Evolutionary conservation across 2,329 filamentous ascomycete species (phyloP).

Genomic region (Xylariaceae sp.): DNA sequence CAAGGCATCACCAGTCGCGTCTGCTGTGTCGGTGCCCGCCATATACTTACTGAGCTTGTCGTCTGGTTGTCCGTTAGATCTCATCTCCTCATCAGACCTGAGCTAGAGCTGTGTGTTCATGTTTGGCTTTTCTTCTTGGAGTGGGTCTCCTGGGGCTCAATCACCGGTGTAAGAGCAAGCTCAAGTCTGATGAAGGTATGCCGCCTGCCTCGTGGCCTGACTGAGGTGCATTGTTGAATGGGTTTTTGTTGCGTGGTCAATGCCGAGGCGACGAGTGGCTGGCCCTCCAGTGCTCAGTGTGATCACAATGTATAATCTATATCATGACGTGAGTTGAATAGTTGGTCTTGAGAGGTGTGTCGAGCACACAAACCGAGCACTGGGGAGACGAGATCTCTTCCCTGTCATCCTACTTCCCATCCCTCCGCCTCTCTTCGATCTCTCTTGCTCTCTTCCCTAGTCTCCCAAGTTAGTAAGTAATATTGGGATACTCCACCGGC

Average conservation of each 20-base stretch:
- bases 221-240: neutral
- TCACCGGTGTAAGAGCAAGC: slow-evolving; percentile 1
- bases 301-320: too few relatives aligned
- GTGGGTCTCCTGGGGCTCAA: neutral
- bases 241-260: neutral
- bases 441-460: neutral
- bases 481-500: neutral
- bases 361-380: neutral
- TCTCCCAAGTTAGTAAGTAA: neutral
- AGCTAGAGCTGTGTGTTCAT: neutral
- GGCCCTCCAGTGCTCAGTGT: too few relatives aligned
- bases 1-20: too few relatives aligned
- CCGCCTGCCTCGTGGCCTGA: neutral
- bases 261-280: too few relatives aligned
- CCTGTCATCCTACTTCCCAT: neutral
- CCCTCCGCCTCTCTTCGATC: neutral
- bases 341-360: neutral
- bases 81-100: too few relatives aligned
- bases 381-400: neutral
- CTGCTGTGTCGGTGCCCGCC: too few relatives aligned
- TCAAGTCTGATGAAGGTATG: neutral
- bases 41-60: too few relatives aligned
- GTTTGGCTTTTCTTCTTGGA: neutral
- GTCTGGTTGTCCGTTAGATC: too few relatives aligned
- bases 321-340: too few relatives aligned